Evolutionary conservation across 768 basidiomycete genomes (phyloP), one percentile per base, ranked within the genome.

Genomic region (Fomitopsis pulvina): DNA sequence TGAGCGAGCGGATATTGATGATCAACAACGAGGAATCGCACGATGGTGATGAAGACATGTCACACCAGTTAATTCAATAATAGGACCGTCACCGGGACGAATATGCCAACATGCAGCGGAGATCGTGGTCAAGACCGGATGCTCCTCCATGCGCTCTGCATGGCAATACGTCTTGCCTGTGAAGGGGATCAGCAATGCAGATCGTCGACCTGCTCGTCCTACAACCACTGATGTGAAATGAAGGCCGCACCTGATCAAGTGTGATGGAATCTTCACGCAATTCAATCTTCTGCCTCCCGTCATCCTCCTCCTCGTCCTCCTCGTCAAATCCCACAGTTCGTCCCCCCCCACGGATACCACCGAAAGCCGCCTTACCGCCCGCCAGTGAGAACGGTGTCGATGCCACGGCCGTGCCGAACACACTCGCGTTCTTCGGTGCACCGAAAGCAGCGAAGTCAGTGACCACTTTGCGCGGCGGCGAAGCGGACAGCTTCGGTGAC

Each of bases 121-220:
- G 22, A 18, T 12, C 4, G 25, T n/a, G 24, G 4, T 72, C 60
- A 85, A 61, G 73, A 76, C 50, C 81, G 74, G 37, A 77, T 72
- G 59, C 84, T 75, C 63, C 89, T 79, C 89, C 90, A 92, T 38
- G 89, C 90, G 55, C 90, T 92, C 65, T 92, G 90, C 81, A 92
- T 78, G 16, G 89, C 81, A 56, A 92, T 92, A 41, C 89, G 81
- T 55, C 81, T 78, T 4, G 89, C 89, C 86, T 90, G 52, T 18
- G 45, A 28, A 24, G 25, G 40, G 30, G 47, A 52, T 41, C 11
- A 28, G 41, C 14, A 16, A 25, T 32, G 49, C 11, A 20, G 8
- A 5, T 18, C 4, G 24, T 11, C 14, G 20, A 25, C 20, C 11
- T 18, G 28, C 43, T 29, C 48, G 30, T 16, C 52, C 26, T 52